Conservation (phyloP, 2,329 filamentous ascomycete genomes). For the Phoma herbarum region DNA sequence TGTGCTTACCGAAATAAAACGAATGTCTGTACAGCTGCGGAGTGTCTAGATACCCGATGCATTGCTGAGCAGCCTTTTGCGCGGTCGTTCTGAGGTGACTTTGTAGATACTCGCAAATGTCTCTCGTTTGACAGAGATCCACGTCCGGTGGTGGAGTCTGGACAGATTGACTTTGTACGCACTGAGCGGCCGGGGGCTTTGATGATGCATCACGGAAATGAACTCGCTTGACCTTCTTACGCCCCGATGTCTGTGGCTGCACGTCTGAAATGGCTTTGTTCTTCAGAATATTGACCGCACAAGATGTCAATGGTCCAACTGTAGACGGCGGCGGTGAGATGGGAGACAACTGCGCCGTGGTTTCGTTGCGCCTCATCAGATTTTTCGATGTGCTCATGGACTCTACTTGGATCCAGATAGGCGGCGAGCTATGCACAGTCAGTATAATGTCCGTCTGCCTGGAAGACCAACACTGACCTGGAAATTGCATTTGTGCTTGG, state of each 20-base stretch:
- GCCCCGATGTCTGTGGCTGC: not conserved
- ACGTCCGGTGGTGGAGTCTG: slow-evolving; percentile 10
- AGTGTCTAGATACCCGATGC: slow-evolving; percentile 37
- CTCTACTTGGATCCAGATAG: slow-evolving; percentile 38
- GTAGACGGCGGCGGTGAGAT: no score
- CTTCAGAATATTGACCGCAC: slow-evolving; percentile 19
- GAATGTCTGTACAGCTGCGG: slow-evolving; percentile 30
- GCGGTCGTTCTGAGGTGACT: slow-evolving; percentile 16
- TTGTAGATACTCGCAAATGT: slow-evolving; percentile 36
- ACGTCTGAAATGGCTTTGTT: slow-evolving; percentile 29
- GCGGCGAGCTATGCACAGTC: no score
- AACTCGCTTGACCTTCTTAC: slow-evolving; percentile 26
- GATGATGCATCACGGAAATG: slow-evolving; percentile 21
- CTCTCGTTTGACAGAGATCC: slow-evolving; percentile 35
- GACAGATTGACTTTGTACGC: no score
- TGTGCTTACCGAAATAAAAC: slow-evolving; percentile 38
- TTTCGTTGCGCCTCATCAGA: no score
- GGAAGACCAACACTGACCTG: not conserved
- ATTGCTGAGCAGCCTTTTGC: slow-evolving; percentile 10
- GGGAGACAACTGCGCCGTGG: no score
- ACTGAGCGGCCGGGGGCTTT: no score
- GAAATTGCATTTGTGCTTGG: not conserved
- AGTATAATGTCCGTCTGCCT: not conserved
- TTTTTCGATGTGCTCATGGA: slow-evolving; percentile 29
- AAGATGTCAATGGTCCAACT: not conserved